These are phyloP conservation scores for Mycena rosella DNA, from an alignment of 768 basidiomycete species.

Conservation along the genomic window DNA sequence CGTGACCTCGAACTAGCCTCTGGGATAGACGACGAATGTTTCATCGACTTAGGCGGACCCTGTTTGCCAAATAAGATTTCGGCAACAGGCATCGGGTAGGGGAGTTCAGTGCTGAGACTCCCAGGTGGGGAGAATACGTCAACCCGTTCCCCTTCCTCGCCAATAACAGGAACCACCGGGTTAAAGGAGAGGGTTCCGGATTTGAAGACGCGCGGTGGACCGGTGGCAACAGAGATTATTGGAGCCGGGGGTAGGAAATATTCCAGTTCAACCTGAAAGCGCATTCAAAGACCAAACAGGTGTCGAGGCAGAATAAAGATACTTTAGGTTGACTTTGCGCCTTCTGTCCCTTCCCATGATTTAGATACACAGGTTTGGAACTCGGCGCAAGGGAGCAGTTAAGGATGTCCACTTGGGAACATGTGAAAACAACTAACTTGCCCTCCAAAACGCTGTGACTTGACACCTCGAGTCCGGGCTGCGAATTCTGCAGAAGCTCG, in stretches of 20 bases:
- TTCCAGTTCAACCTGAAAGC: constrained; percentile 23
- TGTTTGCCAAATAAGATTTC: constrained; percentile 30
- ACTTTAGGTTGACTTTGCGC: constrained; percentile 18
- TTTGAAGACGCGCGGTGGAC: constrained; percentile 31
- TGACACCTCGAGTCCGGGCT: constrained; percentile 17
- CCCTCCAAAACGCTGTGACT: not conserved
- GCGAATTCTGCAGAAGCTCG: constrained; percentile 19
- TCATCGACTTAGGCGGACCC: constrained; percentile 8
- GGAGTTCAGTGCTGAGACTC: not conserved
- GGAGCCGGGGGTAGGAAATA: not conserved
- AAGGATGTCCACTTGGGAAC: constrained; percentile 19
- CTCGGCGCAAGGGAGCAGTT: constrained; percentile 29
- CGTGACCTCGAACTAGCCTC: not conserved
- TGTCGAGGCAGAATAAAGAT: not conserved
- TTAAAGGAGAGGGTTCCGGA: constrained; percentile 34
- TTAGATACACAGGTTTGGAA: constrained; percentile 4
- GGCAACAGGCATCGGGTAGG: constrained; percentile 11
- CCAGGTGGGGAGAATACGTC: not conserved
- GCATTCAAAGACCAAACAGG: not conserved
- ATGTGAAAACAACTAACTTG: constrained; percentile 19
- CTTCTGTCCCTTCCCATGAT: not conserved
- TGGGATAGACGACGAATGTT: not conserved
- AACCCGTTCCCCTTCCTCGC: constrained; percentile 1
- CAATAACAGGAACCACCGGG: not conserved
- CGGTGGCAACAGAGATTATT: constrained; percentile 11